Conservation (phyloP, 352 stramenopile species). For the Plasmopara viticola region DNA sequence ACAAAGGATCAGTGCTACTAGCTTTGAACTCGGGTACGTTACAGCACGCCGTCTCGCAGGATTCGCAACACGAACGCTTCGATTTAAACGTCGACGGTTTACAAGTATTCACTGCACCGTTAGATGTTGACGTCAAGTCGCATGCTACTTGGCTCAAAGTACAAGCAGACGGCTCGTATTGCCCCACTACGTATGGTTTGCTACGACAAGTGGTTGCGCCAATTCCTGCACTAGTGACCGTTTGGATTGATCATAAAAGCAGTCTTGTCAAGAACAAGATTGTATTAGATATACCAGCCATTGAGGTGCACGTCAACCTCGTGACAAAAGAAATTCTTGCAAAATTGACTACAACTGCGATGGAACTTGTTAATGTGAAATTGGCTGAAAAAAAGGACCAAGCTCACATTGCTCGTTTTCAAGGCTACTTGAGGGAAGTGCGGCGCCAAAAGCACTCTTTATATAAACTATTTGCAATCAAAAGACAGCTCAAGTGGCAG, state of each 20-base stretch:
- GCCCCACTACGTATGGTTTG: constrained; percentile 48
- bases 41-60: constrained; percentile 44
- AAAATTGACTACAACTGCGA: constrained; percentile 34
- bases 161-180: constrained; percentile 51
- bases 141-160: constrained; percentile 59
- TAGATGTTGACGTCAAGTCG: constrained; percentile 71
- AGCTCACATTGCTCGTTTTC: constrained; percentile 33
- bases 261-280: constrained; percentile 34
- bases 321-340: constrained; percentile 62
- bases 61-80: constrained; percentile 45
- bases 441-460: constrained; percentile 21
- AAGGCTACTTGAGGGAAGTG: constrained; percentile 10
- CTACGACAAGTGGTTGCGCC: constrained; percentile 61
- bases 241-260: constrained; percentile 47
- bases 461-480: constrained; percentile 35
- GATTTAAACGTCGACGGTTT: constrained; percentile 56
- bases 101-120: constrained; percentile 55
- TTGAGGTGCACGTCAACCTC: constrained; percentile 43
- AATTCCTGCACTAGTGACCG: constrained; percentile 45
- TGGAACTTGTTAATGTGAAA: constrained; percentile 36
- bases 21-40: constrained; percentile 55
- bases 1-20: constrained; percentile 68
- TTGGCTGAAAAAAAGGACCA: constrained; percentile 30
- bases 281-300: constrained; percentile 47
- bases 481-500: constrained; percentile 59